A percentile compares a stretch with the other conserved stretches of the same genome.
phyloP scores from a whole-genome alignment of 768 basidiomycete species.

The Kwoniella europaea region DNA sequence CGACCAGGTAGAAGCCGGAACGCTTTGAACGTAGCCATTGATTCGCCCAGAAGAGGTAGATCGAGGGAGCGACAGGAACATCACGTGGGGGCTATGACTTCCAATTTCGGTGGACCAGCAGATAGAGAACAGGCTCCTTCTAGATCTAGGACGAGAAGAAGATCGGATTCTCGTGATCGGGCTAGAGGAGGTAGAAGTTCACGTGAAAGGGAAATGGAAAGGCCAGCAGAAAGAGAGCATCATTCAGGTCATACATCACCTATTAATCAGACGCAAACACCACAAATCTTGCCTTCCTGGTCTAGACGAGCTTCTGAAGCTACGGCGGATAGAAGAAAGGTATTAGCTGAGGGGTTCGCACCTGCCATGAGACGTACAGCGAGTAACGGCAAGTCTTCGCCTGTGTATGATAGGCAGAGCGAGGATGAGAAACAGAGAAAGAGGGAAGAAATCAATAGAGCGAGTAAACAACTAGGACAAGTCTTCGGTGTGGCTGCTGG shows the following conservation, averaged over 20 bases:
- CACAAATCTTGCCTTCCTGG: slow-evolving; percentile 41
- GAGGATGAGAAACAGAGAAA: slow-evolving; percentile 18
- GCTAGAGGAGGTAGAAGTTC: slow-evolving; percentile 11
- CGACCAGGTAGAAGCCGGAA: slow-evolving; percentile 15
- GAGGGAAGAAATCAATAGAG: slow-evolving; percentile 23
- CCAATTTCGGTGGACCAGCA: slow-evolving; percentile 27
- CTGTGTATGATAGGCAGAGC: slow-evolving; percentile 5
- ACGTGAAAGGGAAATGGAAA: slow-evolving; percentile 13
- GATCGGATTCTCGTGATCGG: slow-evolving; percentile 32
- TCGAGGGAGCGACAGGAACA: slow-evolving; percentile 40
- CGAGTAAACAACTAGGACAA: slow-evolving; percentile 26
- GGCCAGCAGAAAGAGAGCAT: background rate
- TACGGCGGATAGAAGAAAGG: slow-evolving; percentile 10
- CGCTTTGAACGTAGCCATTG: slow-evolving; percentile 10
- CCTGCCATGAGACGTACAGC: slow-evolving; percentile 24
- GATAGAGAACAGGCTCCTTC: slow-evolving; percentile 45
- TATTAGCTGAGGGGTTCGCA: slow-evolving; percentile 5
- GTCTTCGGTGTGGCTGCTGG: slow-evolving; percentile 32
- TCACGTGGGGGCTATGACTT: slow-evolving; percentile 12
- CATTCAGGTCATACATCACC: slow-evolving; percentile 2
- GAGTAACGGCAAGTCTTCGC: slow-evolving; percentile 15
- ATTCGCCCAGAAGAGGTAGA: slow-evolving; percentile 36
- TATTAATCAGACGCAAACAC: slow-evolving; percentile 7
- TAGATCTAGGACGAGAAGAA: slow-evolving; percentile 34
- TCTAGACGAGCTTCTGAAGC: slow-evolving; percentile 28